A percentile compares a stretch with the other conserved stretches of the same genome.
Conservation (phyloP, 2,329 filamentous ascomycete species). For the Phoma sp. region DNA sequence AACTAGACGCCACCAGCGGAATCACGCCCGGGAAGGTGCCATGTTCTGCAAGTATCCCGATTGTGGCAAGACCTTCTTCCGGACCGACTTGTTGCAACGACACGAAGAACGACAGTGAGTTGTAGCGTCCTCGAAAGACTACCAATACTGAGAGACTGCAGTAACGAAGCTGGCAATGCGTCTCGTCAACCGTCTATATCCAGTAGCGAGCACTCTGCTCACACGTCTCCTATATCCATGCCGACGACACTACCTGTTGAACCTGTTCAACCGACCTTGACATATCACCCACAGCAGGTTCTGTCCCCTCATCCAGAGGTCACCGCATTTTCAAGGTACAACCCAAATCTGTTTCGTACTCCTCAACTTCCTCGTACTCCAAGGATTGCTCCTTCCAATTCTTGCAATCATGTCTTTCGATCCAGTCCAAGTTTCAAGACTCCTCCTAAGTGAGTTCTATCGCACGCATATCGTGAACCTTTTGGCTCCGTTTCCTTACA, state of each 20-base stretch:
- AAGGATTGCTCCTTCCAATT: constrained; percentile 21
- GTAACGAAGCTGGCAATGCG: constrained; percentile 36
- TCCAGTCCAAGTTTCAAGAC: constrained; percentile 37
- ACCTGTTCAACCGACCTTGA: constrained; percentile 19
- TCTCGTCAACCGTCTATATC: constrained; percentile 32
- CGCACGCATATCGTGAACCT: constrained; percentile 10
- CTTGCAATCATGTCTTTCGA: constrained; percentile 39
- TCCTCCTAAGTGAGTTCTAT: constrained; percentile 46
- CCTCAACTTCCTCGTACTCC: constrained; percentile 45
- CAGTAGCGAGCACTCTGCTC: constrained; percentile 35
- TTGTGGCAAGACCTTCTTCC: constrained; percentile 53
- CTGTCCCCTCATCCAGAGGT: constrained; percentile 36
- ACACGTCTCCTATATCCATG: constrained; percentile 22
- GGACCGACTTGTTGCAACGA: constrained; percentile 53
- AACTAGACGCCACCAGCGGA: constrained; percentile 54
- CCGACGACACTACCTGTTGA: constrained; percentile 23
- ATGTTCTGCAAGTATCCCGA: constrained; percentile 50
- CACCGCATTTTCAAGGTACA: constrained; percentile 46
- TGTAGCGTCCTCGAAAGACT: not conserved
- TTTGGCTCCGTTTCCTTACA: not conserved
- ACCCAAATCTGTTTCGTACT: constrained; percentile 46
- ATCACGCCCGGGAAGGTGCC: constrained; percentile 52
- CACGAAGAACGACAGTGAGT: constrained; percentile 56
- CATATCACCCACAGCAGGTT: constrained; percentile 27
- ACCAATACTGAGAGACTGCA: constrained; percentile 23